phyloP scores from a whole-genome alignment of 2,329 filamentous ascomycete genomes.

The Hawksworthiomyces lignivorus region DNA sequence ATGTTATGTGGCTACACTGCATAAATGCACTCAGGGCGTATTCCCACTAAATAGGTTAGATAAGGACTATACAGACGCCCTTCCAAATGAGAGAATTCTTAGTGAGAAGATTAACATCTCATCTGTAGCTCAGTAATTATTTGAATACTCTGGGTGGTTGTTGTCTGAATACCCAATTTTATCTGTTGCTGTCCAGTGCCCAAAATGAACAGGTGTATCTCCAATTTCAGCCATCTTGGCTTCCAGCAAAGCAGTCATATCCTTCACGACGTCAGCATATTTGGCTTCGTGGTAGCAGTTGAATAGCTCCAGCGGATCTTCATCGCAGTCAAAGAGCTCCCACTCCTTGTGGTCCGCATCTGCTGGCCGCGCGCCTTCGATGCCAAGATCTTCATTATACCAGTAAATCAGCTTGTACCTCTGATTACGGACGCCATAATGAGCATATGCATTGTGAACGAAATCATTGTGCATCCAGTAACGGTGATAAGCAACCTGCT shows the following conservation, averaged over 20 bases:
- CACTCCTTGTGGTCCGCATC: slow-evolving; percentile 35
- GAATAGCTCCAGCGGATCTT: slow-evolving; percentile 41
- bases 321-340: slow-evolving; percentile 46
- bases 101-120: no score
- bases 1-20: no score
- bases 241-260: slow-evolving; percentile 35
- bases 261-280: slow-evolving; percentile 29
- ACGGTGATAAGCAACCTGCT: slow-evolving; percentile 44
- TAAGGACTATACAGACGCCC: no score
- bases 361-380: slow-evolving; percentile 32
- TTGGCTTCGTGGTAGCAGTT: slow-evolving; percentile 26
- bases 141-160: no score
- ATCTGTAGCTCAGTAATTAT: no score
- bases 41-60: no score
- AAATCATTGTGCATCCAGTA: slow-evolving; percentile 49
- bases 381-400: slow-evolving; percentile 42
- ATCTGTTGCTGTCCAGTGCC: no score
- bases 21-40: no score
- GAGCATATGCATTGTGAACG: slow-evolving; percentile 42
- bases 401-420: slow-evolving; percentile 49
- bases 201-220: slow-evolving; percentile 31
- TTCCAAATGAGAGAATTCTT: no score
- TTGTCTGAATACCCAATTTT: no score
- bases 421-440: slow-evolving; percentile 44
- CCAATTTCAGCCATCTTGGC: slow-evolving; percentile 46